Conservation (phyloP, 441 rosid genomes). For the Melastoma candidum region DNA sequence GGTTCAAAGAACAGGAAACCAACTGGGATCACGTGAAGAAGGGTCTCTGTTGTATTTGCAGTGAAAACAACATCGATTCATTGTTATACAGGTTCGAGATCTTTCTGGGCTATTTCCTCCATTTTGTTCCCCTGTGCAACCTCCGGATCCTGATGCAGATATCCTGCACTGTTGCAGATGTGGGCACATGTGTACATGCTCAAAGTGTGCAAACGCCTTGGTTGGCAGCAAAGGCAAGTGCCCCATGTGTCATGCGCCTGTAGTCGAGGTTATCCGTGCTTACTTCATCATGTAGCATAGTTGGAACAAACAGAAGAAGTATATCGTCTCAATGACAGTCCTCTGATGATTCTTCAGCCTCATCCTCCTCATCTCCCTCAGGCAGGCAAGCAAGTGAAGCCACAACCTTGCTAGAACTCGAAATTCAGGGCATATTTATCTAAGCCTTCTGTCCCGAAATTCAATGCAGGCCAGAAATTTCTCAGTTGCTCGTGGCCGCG, state of each 20-base stretch:
- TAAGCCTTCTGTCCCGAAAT: no score
- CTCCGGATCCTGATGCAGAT: constrained; percentile 3
- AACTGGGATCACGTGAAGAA: constrained; percentile 76
- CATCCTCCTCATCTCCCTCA: neutral
- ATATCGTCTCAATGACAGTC: neutral
- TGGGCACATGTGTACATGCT: constrained; percentile 95
- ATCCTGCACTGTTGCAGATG: constrained; percentile 37
- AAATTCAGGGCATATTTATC: no score
- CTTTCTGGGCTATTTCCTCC: neutral
- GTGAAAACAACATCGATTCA: constrained; percentile 56
- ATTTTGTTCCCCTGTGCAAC: neutral
- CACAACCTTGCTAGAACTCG: no score
- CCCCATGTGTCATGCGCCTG: constrained; percentile 93
- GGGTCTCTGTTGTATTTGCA: constrained; percentile 78
- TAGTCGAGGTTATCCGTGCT: constrained; percentile 75
- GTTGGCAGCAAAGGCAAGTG: constrained; percentile 68
- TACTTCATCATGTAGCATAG: constrained; percentile 45
- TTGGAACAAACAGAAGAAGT: constrained; percentile 1
- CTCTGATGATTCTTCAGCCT: neutral
- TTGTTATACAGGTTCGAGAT: constrained; percentile 63
- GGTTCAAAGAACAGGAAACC: constrained; percentile 31
- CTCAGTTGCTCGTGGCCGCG: no score
- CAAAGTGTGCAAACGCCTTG: constrained; percentile 68
- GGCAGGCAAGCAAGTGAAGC: no score
- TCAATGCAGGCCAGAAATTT: no score